Base-by-base conservation (phyloP, 2,329 filamentous ascomycete genomes). In the Xylariaceae sp. region DNA sequence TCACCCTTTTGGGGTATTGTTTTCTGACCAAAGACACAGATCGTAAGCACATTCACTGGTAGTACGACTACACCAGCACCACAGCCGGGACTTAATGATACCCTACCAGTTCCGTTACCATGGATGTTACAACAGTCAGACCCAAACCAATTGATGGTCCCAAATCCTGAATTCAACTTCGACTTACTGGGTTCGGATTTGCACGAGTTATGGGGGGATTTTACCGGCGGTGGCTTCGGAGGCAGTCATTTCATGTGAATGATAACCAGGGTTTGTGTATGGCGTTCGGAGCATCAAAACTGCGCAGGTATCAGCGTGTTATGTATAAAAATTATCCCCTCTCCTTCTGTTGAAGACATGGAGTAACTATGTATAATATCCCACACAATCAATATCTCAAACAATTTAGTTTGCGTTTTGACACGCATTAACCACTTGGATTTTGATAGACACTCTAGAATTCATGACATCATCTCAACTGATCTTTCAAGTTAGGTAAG, bases 161-260 rank as follows among this genome's bases (percentile, higher is more conserved):
- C 74, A 37, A 77, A 76, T 51, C 70, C 75, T 22, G 76, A 79
- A 45, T 74, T 76, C 48, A 77, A 70, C 54, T 68, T 79, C 40
- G 76, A 78, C 55, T 62, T 75, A 35, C 62, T 79, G 39, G 76
- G 75, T 3, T 66, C 76, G 43, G 76, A 78, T 50, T 59, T 79
- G 40, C 77, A 77, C 48, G 75, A 79, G 52, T 64, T 79, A 42
- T 79, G 76, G 76, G 75, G 73, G 33, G 74, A 76, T 39, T 63
- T 55, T 55, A 55, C 46, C 10, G 48, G 42, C 8, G 42, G 37
- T 27, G 59, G 58, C 36, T 55, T 60, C 22, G 8, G 25, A 8
- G 25, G 25, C 25, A 29, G 22, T 33, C 20, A 11, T 12, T 40
- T 21, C 25, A 35, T 14, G 5, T 51, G 36, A 37, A 38, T 20